phyloP scores from a whole-genome alignment of 202 grass and related monocot genomes.

The Panicum hallii region DNA sequence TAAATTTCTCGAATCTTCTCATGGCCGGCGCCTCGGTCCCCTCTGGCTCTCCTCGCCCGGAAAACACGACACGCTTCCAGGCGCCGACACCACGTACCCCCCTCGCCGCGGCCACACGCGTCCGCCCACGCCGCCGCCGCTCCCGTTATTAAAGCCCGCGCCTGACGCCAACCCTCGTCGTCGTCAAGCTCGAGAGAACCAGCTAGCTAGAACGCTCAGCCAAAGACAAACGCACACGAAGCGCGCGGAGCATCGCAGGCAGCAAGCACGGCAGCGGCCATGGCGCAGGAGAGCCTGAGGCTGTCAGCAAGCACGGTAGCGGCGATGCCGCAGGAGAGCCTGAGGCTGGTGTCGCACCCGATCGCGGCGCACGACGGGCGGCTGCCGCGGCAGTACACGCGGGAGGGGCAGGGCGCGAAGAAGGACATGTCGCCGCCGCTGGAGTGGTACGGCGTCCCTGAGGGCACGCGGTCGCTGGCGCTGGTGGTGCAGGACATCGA shows the following conservation, averaged over 20 bases:
- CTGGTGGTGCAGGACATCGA: conserved; percentile 80
- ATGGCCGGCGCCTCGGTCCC: background rate
- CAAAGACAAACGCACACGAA: background rate
- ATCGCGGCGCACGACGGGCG: conserved; percentile 56
- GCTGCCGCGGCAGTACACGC: conserved; percentile 76
- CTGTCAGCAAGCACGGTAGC: background rate
- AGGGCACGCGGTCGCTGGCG: conserved; percentile 69
- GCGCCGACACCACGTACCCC: conserved; percentile 48
- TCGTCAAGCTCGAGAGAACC: background rate
- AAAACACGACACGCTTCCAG: conserved; percentile 44
- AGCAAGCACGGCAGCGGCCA: background rate
- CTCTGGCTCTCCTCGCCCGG: background rate
- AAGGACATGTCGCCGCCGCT: conserved; percentile 88
- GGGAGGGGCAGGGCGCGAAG: conserved; percentile 70
- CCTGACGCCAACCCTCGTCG: background rate
- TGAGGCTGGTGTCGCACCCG: conserved; percentile 57
- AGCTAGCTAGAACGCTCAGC: background rate
- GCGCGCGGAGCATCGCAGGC: background rate
- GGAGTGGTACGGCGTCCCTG: conserved; percentile 95
- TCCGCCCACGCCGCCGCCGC: background rate
- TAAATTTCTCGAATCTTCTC: conserved; percentile 17
- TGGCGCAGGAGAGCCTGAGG: too few species aligned
- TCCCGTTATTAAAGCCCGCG: background rate
- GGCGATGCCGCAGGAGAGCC: conserved; percentile 41
- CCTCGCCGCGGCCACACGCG: conserved; percentile 29